Evolutionary conservation across 176 grass and related monocot species (phyloP).

Genomic region (Pontederia paniculata): DNA sequence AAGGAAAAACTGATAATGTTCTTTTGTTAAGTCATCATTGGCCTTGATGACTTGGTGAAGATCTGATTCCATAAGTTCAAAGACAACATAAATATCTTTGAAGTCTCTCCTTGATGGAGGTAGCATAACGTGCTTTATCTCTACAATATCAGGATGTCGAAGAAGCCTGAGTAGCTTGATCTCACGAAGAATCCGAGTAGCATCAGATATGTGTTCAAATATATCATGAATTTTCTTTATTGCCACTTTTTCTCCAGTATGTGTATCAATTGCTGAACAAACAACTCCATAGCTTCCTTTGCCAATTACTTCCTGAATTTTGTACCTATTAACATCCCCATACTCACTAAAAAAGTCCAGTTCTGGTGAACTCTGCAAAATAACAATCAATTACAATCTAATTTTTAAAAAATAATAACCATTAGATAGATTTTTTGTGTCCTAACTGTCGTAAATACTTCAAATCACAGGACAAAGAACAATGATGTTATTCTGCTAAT

Average conservation of each 20-base stretch:
- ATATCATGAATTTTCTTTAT: constrained; percentile 93
- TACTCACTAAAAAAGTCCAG: constrained; percentile 92
- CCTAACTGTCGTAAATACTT: no score
- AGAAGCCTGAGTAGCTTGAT: constrained; percentile 83
- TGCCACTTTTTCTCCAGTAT: constrained; percentile 81
- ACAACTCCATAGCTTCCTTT: constrained; percentile 94
- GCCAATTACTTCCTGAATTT: constrained; percentile 76
- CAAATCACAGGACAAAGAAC: no score
- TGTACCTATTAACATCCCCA: constrained; percentile 65
- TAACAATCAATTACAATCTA: not conserved
- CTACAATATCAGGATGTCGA: constrained; percentile 82
- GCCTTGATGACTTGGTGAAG: constrained; percentile 98
- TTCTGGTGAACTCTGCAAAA: constrained; percentile 60
- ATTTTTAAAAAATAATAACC: not conserved
- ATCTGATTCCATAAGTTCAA: constrained; percentile 91
- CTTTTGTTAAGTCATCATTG: constrained; percentile 88
- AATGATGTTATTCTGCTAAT: no score
- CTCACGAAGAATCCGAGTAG: constrained; percentile 82
- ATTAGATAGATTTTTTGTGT: no score
- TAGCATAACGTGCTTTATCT: constrained; percentile 93
- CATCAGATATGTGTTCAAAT: constrained; percentile 78
- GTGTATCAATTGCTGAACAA: constrained; percentile 77
- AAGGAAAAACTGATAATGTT: constrained; percentile 90
- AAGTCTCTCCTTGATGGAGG: constrained; percentile 76
- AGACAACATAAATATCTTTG: constrained; percentile 86